These are phyloP conservation scores for Hyparrhenia diplandra DNA, from an alignment of 176 grass and related monocot species.

Conservation along the genomic window DNA sequence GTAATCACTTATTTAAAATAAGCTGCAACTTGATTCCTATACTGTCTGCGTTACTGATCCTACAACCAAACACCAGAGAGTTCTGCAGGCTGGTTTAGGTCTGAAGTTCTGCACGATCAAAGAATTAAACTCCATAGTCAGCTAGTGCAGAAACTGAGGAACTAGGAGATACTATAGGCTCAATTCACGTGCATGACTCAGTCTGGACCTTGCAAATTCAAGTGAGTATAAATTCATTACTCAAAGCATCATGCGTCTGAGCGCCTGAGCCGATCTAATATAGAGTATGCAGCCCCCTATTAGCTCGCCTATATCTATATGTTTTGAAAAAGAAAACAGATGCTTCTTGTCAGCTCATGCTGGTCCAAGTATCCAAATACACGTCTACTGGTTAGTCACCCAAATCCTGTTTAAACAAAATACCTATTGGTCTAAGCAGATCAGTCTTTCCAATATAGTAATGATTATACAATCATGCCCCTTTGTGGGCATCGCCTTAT, in stretches of 20 bases:
- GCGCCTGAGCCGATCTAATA: conserved; percentile 3
- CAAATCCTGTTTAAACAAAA: conserved; percentile 22
- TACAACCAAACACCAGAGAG: neutral
- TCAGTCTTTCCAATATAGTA: neutral
- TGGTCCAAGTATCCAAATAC: neutral
- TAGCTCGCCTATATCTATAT: too few relatives aligned
- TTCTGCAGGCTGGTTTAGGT: neutral
- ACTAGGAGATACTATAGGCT: neutral
- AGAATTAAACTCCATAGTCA: neutral
- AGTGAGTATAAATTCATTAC: neutral
- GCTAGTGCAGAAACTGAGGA: neutral
- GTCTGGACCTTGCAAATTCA: conserved; percentile 4
- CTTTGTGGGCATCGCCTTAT: conserved; percentile 44
- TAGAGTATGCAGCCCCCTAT: neutral
- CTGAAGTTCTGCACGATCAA: neutral
- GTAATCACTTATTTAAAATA: too few relatives aligned
- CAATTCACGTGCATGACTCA: conserved; percentile 24
- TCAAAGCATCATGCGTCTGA: neutral
- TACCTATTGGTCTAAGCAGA: neutral
- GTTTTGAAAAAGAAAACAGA: too few relatives aligned
- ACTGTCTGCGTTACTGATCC: neutral
- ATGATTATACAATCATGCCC: conserved; percentile 45
- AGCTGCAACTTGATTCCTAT: neutral
- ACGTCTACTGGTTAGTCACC: conserved; percentile 9
- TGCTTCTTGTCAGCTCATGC: too few relatives aligned